phyloP scores from a whole-genome alignment of 148 eudicot species.

The Agrostemma githago region DNA sequence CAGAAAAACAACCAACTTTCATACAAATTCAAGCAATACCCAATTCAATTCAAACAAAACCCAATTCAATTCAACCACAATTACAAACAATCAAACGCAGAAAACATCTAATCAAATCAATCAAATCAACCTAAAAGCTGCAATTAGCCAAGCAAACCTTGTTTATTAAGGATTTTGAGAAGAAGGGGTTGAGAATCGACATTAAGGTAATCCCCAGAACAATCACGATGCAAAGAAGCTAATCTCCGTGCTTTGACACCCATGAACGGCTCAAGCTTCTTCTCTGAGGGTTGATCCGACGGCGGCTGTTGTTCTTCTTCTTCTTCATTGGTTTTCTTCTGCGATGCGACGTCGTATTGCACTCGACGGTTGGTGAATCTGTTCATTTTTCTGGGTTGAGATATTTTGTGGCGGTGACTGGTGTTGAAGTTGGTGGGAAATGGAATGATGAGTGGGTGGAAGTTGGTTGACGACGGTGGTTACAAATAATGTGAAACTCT shows the following conservation, averaged over 20 bases:
- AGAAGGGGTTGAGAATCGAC: slow-evolving; percentile 57
- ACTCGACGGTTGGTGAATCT: slow-evolving; percentile 29
- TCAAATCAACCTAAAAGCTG: not conserved
- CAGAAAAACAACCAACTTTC: too few species aligned
- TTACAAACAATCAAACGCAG: not conserved
- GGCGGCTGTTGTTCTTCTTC: slow-evolving; percentile 14
- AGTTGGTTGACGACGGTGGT: not conserved
- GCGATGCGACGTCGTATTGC: slow-evolving; percentile 27
- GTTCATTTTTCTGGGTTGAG: slow-evolving; percentile 3
- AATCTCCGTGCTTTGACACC: slow-evolving; percentile 62
- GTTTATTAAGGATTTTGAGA: slow-evolving; percentile 69
- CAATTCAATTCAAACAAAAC: not conserved
- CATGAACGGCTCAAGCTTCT: slow-evolving; percentile 65
- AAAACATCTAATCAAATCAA: not conserved
- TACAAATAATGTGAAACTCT: too few species aligned
- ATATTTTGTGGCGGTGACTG: not conserved
- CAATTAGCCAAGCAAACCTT: slow-evolving; percentile 39
- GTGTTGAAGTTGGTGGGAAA: not conserved
- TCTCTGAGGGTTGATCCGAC: slow-evolving; percentile 26
- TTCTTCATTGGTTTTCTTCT: not conserved
- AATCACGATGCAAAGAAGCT: slow-evolving; percentile 50
- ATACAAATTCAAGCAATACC: not conserved
- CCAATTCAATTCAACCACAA: not conserved
- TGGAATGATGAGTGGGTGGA: not conserved
- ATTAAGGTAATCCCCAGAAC: slow-evolving; percentile 64